Base-by-base conservation (phyloP, 2,329 filamentous ascomycete species). In the Chaetomium globosum region DNA sequence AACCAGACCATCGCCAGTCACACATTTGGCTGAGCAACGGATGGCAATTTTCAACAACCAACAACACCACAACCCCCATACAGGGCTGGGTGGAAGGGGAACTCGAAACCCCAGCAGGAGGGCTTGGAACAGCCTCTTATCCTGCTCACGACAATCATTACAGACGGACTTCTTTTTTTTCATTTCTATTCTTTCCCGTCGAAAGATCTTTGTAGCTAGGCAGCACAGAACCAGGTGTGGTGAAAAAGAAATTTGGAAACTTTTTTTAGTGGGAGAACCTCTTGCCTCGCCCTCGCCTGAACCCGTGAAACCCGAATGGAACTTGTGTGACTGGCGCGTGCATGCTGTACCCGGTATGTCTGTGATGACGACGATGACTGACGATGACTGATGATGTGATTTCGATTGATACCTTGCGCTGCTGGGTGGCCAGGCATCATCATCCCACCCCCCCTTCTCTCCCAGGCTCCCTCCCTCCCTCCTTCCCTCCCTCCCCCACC, bases 181-280 rank as follows among this genome's bases (percentile, higher is more conserved):
- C n/a, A 43, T 51, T 57, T 28, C 39, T 51, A 33, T 53, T 33
- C 39, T 21, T 61, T 56, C 52, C 21, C 52, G 23, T 26, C 39
- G 55, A 36, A 54, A 51, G 39, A 60, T 60, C 57, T 61, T 65
- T 62, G 64, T 66, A 66, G 64, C 61, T 66, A 60, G 61, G 52
- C 52, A 53, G 60, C 46, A 60, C 60, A 66, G 64, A 66, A 66
- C 64, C 64, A 36, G 23, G 60, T 31, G 12, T 36, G 33, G 33
- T 36, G 33, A 36, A 26, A 26, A 57, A 26, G n/a, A 57, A 58
- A 51, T 48, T 54, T 43, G 52, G 61, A 61, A 33, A 16, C 4
- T 57, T 36, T 51, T 51, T 59, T 53, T 31, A 31, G 28, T 59
- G 13, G 46, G 39, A 49, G 46, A 39, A 26, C 8, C 16, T 28